Conservation (phyloP, 2,329 filamentous ascomycete genomes). For the Macrophomina phaseolina region DNA sequence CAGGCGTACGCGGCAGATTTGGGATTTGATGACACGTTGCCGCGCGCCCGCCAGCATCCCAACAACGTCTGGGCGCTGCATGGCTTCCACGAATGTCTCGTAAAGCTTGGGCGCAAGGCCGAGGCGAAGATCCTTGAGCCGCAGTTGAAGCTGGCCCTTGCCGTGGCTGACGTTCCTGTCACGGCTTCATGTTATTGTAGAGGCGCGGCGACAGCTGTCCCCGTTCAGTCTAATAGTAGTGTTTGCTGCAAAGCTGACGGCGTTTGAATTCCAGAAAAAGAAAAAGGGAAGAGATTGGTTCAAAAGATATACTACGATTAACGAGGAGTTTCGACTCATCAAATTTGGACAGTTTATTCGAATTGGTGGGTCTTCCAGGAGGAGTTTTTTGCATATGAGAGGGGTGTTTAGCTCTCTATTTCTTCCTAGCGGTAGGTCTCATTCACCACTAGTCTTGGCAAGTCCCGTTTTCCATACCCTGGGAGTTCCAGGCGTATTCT, state of each 20-base stretch:
- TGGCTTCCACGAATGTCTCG: constrained; percentile 73
- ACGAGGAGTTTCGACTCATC: too few species aligned
- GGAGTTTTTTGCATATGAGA: too few species aligned
- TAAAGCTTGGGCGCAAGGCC: constrained; percentile 56
- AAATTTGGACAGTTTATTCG: too few species aligned
- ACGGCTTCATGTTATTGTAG: constrained; percentile 64
- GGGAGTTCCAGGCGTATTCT: too few species aligned
- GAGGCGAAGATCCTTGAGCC: constrained; percentile 57
- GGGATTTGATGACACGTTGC: constrained; percentile 57
- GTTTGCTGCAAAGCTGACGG: neutral
- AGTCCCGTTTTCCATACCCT: too few species aligned
- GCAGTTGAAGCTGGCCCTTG: constrained; percentile 59
- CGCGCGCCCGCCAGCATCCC: constrained; percentile 69
- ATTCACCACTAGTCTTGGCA: too few species aligned
- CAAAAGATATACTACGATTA: too few species aligned
- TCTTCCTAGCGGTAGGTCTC: too few species aligned
- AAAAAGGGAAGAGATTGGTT: too few species aligned
- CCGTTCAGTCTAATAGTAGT: neutral
- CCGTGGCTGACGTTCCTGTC: constrained; percentile 65
- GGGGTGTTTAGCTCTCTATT: too few species aligned
- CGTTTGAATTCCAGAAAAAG: neutral
- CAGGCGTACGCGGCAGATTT: constrained; percentile 48
- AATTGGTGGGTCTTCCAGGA: too few species aligned
- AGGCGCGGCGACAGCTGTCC: neutral
- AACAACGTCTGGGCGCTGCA: constrained; percentile 79